These are phyloP conservation scores for Sicyos baderoa DNA, from an alignment of 306 rosid genomes.

Conservation along the genomic window DNA sequence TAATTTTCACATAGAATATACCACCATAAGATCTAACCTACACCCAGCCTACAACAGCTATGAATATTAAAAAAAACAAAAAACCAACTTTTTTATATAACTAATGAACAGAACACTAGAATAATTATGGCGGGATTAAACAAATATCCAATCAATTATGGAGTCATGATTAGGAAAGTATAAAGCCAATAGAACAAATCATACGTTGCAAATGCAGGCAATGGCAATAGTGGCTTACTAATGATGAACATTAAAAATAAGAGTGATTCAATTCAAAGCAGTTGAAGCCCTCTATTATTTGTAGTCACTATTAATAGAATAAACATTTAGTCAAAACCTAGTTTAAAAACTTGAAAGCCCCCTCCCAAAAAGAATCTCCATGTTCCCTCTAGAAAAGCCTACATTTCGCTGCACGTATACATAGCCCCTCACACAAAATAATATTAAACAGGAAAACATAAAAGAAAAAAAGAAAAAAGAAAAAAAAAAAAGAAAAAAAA, in stretches of 20 bases:
- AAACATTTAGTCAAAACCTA: neutral
- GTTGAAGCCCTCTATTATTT: neutral
- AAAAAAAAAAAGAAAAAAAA: neutral
- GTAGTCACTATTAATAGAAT: neutral
- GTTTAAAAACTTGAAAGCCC: neutral
- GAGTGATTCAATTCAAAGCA: neutral
- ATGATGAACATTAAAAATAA: neutral
- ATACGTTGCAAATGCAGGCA: neutral
- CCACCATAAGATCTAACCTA: neutral
- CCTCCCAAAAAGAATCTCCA: conserved; percentile 1
- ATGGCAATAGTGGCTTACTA: neutral
- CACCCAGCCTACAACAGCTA: conserved; percentile 7
- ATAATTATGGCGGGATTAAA: neutral
- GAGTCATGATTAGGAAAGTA: neutral
- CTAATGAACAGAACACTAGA: neutral
- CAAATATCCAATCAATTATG: neutral
- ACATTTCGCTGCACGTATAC: neutral
- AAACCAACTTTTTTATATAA: neutral
- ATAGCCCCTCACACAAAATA: neutral
- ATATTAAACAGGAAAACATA: neutral
- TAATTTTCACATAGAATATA: neutral
- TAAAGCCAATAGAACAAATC: neutral
- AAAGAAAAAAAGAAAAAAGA: neutral
- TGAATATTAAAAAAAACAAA: neutral
- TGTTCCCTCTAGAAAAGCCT: neutral